Evolutionary conservation across 129 eudicot species (phyloP), one percentile per base, ranked within the genome.

Genomic region (Cynara cardunculus): DNA sequence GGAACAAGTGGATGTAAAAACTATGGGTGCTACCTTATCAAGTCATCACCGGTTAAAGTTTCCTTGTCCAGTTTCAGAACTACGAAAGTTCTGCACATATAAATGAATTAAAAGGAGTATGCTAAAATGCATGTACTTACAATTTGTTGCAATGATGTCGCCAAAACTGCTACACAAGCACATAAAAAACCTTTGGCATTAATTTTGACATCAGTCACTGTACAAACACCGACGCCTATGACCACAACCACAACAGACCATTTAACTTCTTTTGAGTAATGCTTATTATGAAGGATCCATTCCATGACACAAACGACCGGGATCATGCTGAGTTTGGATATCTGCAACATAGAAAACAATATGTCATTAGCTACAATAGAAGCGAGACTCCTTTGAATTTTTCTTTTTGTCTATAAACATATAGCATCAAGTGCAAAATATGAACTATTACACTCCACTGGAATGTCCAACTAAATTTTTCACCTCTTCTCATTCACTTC

Each of bases 191-290:
- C 98, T 85, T 91, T 91, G 84, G 90, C 88, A 16, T 93, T 93
- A 37, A 93, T 90, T 81, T 89, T 93, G 78, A 93, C 94, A 56
- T 93, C 98, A 12, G 98, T 93, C 56, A 93, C 94, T 6, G 96
- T 93, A 94, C 98, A 91, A 80, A 93, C 96, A 31, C 98, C 98
- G 27, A 93, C 98, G 10, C 98, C 98, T 49, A 93, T 87, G 67
- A 89, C 91, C 67, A 89, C 93, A 70, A 89, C 88, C 53, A 89
- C 77, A 44, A 86, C 89, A 12, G 89, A 61, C 69, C 88, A 72
- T 46, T 86, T 91, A n/a, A 86, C 90, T 77, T 91, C 89, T 44
- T 72, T 89, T 3, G 90, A 62, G 81, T 87, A 87, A 19, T 76
- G 76, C 86, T 85, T 87, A 56, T 76, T 89, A 61, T 91, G 89